phyloP scores from a whole-genome alignment of 169 alveolate species.

The Babesia divergens region DNA sequence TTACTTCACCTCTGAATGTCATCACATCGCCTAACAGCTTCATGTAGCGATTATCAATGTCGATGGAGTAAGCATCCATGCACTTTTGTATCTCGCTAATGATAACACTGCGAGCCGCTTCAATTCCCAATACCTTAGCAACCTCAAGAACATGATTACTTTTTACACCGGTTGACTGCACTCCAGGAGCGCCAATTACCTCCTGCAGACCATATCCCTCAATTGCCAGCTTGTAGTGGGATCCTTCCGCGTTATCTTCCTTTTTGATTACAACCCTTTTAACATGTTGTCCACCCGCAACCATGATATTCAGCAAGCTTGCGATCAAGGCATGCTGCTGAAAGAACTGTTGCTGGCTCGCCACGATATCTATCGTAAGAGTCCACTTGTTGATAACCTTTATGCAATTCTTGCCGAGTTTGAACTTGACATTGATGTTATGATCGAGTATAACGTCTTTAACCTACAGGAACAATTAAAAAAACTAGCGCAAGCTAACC shows the following conservation, averaged over 20 bases:
- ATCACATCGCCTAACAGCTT: slow-evolving; percentile 94
- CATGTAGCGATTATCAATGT: slow-evolving; percentile 94
- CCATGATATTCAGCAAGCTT: slow-evolving; percentile 70
- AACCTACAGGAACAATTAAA: slow-evolving; percentile 32
- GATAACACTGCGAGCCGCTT: slow-evolving; percentile 94
- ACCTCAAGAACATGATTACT: slow-evolving; percentile 94
- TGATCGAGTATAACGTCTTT: slow-evolving; percentile 77
- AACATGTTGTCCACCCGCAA: slow-evolving; percentile 75
- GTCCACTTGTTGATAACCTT: slow-evolving; percentile 70
- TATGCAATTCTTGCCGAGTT: slow-evolving; percentile 73
- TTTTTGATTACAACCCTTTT: slow-evolving; percentile 83
- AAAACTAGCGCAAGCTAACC: slow-evolving; percentile 34
- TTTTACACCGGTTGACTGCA: slow-evolving; percentile 80
- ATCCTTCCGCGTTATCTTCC: slow-evolving; percentile 72
- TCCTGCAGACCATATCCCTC: slow-evolving; percentile 91
- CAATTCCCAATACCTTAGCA: slow-evolving; percentile 91
- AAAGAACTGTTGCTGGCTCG: slow-evolving; percentile 69
- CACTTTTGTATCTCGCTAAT: slow-evolving; percentile 91
- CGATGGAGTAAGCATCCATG: slow-evolving; percentile 90
- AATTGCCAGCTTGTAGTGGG: slow-evolving; percentile 82
- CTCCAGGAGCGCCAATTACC: slow-evolving; percentile 92
- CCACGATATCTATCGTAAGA: slow-evolving; percentile 57
- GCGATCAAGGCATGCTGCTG: slow-evolving; percentile 75
- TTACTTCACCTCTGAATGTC: slow-evolving; percentile 95
- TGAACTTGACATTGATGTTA: slow-evolving; percentile 80